These are phyloP conservation scores for Chrysanthemum seticuspe DNA, from an alignment of 129 eudicot genomes.

Conservation along the genomic window DNA sequence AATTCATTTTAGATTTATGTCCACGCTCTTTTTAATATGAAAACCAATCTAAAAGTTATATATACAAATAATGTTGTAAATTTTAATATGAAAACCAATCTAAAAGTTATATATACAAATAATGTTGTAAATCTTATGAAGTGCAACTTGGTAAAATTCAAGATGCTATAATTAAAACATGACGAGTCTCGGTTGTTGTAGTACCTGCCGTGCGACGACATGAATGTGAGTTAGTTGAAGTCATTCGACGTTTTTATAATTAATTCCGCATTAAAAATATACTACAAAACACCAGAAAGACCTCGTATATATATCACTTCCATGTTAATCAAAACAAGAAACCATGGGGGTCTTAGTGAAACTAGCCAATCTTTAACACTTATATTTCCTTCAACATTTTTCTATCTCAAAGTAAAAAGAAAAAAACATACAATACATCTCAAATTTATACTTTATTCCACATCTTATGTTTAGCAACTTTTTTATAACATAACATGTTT, in stretches of 20 bases:
- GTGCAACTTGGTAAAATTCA: too few species aligned
- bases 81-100: neutral
- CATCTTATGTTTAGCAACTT: constrained; percentile 24
- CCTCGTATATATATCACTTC: too few species aligned
- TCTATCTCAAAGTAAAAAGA: constrained; percentile 10
- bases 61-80: too few species aligned
- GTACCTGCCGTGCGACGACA: too few species aligned
- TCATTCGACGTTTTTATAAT: too few species aligned
- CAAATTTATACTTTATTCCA: constrained; percentile 14
- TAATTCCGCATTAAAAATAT: too few species aligned
- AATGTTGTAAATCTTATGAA: too few species aligned
- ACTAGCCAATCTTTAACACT: neutral
- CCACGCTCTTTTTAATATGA: neutral
- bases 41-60: neutral
- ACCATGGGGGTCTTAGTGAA: neutral
- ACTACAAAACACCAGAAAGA: too few species aligned
- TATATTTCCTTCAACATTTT: neutral
- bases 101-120: too few species aligned
- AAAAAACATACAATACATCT: neutral
- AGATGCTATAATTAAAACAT: too few species aligned
- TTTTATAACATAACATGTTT: neutral
- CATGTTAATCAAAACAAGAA: neutral
- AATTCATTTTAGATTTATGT: neutral
- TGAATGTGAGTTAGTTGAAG: too few species aligned
- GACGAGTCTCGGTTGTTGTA: too few species aligned